Percentiles rank a stretch among this genome's conserved stretches.
Evolutionary conservation across 106 monocot species (phyloP).

Genomic region (Dendrobium chrysotoxum): DNA sequence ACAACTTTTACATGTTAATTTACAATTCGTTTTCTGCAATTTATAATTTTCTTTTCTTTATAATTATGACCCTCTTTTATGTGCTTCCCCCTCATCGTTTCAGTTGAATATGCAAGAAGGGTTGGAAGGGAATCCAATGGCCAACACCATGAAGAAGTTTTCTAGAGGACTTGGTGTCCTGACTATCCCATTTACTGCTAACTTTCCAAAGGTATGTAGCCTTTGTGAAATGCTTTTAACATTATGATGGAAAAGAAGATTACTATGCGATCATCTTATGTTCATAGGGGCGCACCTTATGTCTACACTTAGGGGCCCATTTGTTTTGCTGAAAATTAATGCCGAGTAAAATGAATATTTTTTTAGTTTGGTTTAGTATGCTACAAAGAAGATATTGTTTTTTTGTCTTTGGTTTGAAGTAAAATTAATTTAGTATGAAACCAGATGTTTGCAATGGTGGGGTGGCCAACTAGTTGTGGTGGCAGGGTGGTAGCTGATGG

Average conservation of each 20-base stretch:
- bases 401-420: too few relatives aligned
- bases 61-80: not conserved
- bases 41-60: not conserved
- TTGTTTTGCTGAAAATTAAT: too few relatives aligned
- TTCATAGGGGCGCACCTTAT: too few relatives aligned
- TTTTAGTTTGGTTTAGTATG: too few relatives aligned
- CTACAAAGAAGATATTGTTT: too few relatives aligned
- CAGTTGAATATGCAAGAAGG: slow-evolving; percentile 74
- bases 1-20: not conserved
- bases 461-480: too few relatives aligned
- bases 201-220: slow-evolving; percentile 56
- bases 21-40: not conserved
- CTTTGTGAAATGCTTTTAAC: not conserved
- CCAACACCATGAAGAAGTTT: slow-evolving; percentile 52
- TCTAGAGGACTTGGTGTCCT: slow-evolving; percentile 46
- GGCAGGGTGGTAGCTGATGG: too few relatives aligned
- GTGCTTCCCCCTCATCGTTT: not conserved
- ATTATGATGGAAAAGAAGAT: not conserved
- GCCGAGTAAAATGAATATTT: too few relatives aligned
- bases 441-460: too few relatives aligned
- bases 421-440: too few relatives aligned
- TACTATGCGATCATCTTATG: too few relatives aligned
- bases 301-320: too few relatives aligned
- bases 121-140: slow-evolving; percentile 76
- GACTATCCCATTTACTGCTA: slow-evolving; percentile 54